Base-by-base conservation (phyloP, 352 stramenopile species). In the Bremia lactucae region DNA sequence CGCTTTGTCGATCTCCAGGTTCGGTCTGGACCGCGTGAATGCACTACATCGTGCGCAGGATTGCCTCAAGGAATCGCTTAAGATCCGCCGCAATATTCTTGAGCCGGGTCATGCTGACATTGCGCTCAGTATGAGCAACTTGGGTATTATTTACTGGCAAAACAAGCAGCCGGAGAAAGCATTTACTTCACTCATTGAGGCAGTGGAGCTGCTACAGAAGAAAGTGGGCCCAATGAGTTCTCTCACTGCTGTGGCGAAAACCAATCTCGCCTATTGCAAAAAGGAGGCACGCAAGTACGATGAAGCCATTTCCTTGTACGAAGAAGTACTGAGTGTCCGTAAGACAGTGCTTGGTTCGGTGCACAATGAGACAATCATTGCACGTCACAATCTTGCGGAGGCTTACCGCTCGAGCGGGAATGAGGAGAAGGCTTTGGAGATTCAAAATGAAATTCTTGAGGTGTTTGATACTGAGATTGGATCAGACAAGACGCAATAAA, bases 301-400 rank as follows among this genome's bases (percentile, higher is more conserved):
- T 28, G 56, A 85, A 18, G 72, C 76, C 0, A 73, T 83, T 18
- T 65, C 57, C 38, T 42, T 91, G 39, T 89, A 85, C 42, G 50
- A 80, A 36, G 45, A 85, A 13, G 74, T 84, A n/a, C 62, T 87
- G 15, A 55, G 18, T 29, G 59, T 87, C 15, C 74, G 79, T 15
- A 64, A 78, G 46, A 53, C 63, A 36, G 64, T 82, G 52, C 69
- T 86, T 15, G 79, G 76, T 1, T 26, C 51, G 0, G 54, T 66
- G 38, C 79, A 91, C 52, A 80, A 86, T 41, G 76, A 89, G 45
- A 87, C 74, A 18, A 87, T 91, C 49, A 83, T 87, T 55, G 75
- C 76, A 19, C 65, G 67, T 34, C 79, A 91, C 65, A 91, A 91
- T 45, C 62, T 86, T 23, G 72, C 79, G 0, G 79, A 91, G 45